Base-by-base conservation (phyloP, 2,329 filamentous ascomycete genomes). In the Thyridium curvatum region DNA sequence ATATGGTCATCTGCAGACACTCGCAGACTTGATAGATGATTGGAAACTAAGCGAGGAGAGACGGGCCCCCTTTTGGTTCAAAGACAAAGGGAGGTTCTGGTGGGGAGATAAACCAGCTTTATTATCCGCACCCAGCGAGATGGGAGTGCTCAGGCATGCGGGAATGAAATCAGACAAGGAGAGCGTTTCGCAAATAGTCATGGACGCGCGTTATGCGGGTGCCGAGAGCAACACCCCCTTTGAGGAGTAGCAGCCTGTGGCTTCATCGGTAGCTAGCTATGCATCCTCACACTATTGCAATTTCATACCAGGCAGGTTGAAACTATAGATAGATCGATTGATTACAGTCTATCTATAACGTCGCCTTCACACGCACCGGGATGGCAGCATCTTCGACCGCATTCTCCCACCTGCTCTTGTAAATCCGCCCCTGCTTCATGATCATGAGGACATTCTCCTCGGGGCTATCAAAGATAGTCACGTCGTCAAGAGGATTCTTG, bases 401-500 rank as follows among this genome's bases (percentile, higher is more conserved):
- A 5, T 15, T 15, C 4, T 32, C 31, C 36, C 42, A 46, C 15
- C 49, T 42, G 30, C 50, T 54, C 37, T 51, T 53, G 29, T 50
- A 56, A 13, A 77, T 60, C 12, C 68, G 57, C 1, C 72, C 72
- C 26, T 71, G 70, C 44, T 76, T 75, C 41, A 77, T 61, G 4
- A 75, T 67, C 3, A 59, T 65, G 17, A 71, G 40, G 8, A 76
- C 44, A 44, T 68, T 54, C 44, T 61, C 55, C 18, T 73, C 66
- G 2, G 65, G 64, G 26, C 58, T 46, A 44, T 70, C 70, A 12
- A 77, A 52, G 8, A 77, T 54, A 3, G 59, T 61, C n/a, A 77
- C 64, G 49, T 77, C 65, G 16, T 74, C 65, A 40, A 78, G 52
- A 2, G 72, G 74, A 46, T 76, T 76, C 18, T 49, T 48, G 28